phyloP scores from a whole-genome alignment of 345 rosid genomes.

The Moringa oleifera region DNA sequence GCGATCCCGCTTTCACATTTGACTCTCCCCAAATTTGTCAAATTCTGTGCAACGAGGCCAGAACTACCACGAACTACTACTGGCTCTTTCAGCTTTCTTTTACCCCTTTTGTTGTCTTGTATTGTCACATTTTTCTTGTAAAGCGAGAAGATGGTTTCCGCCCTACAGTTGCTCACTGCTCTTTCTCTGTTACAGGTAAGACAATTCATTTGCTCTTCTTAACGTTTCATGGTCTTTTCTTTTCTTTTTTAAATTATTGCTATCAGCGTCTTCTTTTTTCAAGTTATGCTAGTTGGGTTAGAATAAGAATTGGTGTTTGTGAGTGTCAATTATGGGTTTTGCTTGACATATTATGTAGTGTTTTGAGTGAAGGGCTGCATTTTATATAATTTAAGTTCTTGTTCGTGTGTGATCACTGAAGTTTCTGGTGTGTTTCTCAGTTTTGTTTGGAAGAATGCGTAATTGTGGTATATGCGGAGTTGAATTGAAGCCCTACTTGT shows the following conservation, averaged over 20 bases:
- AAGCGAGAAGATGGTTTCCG: constrained; percentile 17
- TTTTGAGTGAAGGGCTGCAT: too few species aligned
- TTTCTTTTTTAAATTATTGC: background rate
- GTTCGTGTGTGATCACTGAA: background rate
- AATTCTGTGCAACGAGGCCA: too few species aligned
- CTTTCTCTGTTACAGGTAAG: constrained; percentile 34
- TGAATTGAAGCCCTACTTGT: background rate
- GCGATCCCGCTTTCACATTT: background rate
- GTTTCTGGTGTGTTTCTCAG: background rate
- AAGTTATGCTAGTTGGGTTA: background rate
- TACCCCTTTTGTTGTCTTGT: background rate
- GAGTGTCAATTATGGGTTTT: background rate
- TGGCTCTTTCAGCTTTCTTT: background rate
- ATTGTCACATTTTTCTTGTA: background rate
- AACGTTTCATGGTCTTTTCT: background rate
- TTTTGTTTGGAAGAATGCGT: background rate
- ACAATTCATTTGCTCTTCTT: background rate
- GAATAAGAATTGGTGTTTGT: background rate
- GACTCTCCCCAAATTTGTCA: too few species aligned
- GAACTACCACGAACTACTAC: too few species aligned
- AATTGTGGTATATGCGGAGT: background rate
- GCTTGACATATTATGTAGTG: background rate
- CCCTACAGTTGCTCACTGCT: constrained; percentile 13
- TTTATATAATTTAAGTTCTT: too few species aligned
- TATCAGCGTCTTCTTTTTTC: background rate